Evolutionary conservation across 805 yeast genomes (phyloP), one percentile per base, ranked within the genome.

Genomic region (Nakazawaea ishiwadae): DNA sequence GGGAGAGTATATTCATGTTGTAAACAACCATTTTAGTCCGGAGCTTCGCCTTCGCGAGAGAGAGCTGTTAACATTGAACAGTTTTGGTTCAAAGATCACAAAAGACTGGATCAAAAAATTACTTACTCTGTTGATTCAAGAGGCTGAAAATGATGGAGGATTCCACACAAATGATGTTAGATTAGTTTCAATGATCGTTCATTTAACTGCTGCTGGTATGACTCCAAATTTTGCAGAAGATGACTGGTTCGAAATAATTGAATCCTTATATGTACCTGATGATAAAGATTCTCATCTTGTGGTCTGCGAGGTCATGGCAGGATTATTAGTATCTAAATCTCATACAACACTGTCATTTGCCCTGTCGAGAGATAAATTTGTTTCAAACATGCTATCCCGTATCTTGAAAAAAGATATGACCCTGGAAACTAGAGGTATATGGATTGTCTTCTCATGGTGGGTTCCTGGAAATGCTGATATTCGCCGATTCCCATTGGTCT

Each of bases 361-460:
- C 7, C 46, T 48, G 2, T 47, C 50, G 7, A 63, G 81, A 44
- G 85, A 81, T 48, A 52, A 48, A 0, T 73, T 70, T 39, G 52
- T 84, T 17, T 52, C 68, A 1, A 50, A 46, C 1, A 77, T 75
- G 44, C 56, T 85, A 31, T 51, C 53, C 0, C 48, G 55, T 0
- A 69, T 80, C 4, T 66, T 87, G 26, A 63, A 67, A 5, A 62
- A 69, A 26, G 86, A 81, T 35, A 59, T 91, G 42, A 75, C 86
- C 1, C 95, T 88, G 3, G 93, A 89, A 24, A 82, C 81, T 3
- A 60, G 71, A 29, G 74, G 71, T 15, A 77, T 84, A 31, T 93
- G 97, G 97, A 69, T 70, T 27, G 73, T 87, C 0, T 74, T 86
- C 37, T 67, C 82, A 3, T 81, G 87, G 82, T 83, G 88, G 84